A percentile compares a stretch with the other conserved stretches of the same genome.
Conservation (phyloP, 2,329 filamentous ascomycete genomes). For the Bipolaris cookei region DNA sequence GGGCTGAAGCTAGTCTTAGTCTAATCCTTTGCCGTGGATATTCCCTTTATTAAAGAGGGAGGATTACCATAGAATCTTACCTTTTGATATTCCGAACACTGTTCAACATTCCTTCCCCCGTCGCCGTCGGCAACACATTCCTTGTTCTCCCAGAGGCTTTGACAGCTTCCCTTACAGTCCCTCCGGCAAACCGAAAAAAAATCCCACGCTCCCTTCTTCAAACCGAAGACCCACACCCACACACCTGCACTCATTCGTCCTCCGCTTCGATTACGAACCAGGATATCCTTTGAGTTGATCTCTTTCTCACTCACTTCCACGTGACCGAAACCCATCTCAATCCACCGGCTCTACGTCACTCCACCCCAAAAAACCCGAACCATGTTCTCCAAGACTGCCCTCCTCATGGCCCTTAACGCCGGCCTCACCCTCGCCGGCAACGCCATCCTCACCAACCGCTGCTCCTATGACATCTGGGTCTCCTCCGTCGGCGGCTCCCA, state of each 20-base stretch:
- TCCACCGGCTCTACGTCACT: background rate
- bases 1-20: background rate
- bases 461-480: slow-evolving; percentile 36
- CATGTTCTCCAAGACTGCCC: slow-evolving; percentile 28
- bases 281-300: slow-evolving; percentile 2
- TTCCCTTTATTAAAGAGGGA: background rate
- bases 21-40: background rate
- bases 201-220: slow-evolving; percentile 3
- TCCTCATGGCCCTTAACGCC: slow-evolving; percentile 26
- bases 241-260: slow-evolving; percentile 6
- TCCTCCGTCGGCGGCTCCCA: slow-evolving; percentile 27
- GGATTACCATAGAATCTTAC: too few relatives aligned
- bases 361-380: slow-evolving; percentile 14
- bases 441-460: slow-evolving; percentile 34
- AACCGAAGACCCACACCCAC: slow-evolving; percentile 7
- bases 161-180: slow-evolving; percentile 15
- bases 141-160: slow-evolving; percentile 6
- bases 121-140: slow-evolving; percentile 6
- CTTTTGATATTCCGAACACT: background rate
- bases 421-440: slow-evolving; percentile 30
- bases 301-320: background rate
- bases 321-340: background rate
- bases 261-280: background rate
- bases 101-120: slow-evolving; percentile 1
- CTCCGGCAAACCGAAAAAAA: slow-evolving; percentile 7